These are phyloP conservation scores for Ophioceras dolichostomum DNA, from an alignment of 2,329 filamentous ascomycete genomes.

Conservation along the genomic window DNA sequence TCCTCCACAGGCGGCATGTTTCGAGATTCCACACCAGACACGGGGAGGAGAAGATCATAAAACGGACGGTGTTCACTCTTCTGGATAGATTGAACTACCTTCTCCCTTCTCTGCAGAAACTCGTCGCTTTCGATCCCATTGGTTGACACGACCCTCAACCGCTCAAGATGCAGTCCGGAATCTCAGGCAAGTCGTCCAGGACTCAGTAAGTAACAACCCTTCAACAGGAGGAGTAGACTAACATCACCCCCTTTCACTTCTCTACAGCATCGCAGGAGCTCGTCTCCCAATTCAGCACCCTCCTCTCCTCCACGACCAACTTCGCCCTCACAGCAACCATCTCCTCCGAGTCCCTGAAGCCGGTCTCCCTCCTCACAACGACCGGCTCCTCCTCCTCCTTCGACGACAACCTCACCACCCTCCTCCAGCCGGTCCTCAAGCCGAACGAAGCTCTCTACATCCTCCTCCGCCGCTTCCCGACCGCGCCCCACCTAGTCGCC, in stretches of 20 bases:
- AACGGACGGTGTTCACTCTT: no score
- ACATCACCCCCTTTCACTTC: no score
- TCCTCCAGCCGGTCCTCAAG: conserved; percentile 51
- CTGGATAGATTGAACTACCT: not conserved
- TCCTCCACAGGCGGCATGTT: no score
- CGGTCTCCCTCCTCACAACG: conserved; percentile 40
- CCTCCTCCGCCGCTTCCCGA: conserved; percentile 56
- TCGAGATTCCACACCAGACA: no score
- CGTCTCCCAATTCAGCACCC: conserved; percentile 55
- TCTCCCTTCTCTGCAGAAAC: not conserved
- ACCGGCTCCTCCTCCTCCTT: conserved; percentile 47
- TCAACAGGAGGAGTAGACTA: no score
- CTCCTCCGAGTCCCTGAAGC: conserved; percentile 53
- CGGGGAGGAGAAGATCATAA: no score
- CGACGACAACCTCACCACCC: conserved; percentile 43
- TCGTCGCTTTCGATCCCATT: not conserved
- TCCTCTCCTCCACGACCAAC: conserved; percentile 48
- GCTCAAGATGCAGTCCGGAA: conserved; percentile 67
- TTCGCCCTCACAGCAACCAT: conserved; percentile 66
- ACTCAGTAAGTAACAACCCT: no score
- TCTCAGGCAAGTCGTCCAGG: conserved; percentile 42
- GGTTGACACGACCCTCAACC: no score
- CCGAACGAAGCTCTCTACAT: conserved; percentile 60
- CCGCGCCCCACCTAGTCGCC: conserved; percentile 47
- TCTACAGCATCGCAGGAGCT: conserved; percentile 74